phyloP scores from a whole-genome alignment of 768 basidiomycete species.

The Lyophyllum semitale region DNA sequence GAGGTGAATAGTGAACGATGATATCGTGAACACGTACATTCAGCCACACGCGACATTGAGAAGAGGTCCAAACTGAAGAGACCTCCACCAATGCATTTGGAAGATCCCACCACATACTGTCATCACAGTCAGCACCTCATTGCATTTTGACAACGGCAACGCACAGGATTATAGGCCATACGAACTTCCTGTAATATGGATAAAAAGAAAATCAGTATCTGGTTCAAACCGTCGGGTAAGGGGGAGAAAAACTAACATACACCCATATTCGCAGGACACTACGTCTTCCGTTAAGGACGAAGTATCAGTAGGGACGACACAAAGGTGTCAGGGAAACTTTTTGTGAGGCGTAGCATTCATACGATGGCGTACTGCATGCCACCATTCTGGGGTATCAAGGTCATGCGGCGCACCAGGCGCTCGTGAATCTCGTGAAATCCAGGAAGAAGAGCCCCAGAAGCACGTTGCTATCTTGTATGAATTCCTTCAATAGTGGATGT shows the following conservation, averaged over 20 bases:
- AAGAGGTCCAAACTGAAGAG: conserved; percentile 83
- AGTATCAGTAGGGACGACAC: neutral
- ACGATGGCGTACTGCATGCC: neutral
- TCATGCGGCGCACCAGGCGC: neutral
- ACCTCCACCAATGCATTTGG: conserved; percentile 80
- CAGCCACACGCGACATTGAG: conserved; percentile 78
- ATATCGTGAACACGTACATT: conserved; percentile 36
- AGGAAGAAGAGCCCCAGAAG: conserved; percentile 1
- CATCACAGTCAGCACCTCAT: neutral
- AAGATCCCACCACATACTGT: conserved; percentile 76
- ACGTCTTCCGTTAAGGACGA: neutral
- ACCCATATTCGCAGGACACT: conserved; percentile 16
- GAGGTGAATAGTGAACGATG: neutral
- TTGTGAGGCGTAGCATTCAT: conserved; percentile 1
- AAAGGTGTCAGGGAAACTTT: neutral
- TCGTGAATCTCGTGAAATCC: conserved; percentile 4
- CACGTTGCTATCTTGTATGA: neutral
- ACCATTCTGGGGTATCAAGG: neutral
- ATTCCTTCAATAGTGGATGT: too few relatives aligned
- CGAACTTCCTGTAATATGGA: conserved; percentile 50
- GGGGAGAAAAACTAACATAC: conserved; percentile 6
- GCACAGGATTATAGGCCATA: conserved; percentile 59
- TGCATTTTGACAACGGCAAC: neutral
- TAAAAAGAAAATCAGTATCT: too few relatives aligned
- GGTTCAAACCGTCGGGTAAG: too few relatives aligned